Base-by-base conservation (phyloP, 257 asterid species). In the Lantana camara region DNA sequence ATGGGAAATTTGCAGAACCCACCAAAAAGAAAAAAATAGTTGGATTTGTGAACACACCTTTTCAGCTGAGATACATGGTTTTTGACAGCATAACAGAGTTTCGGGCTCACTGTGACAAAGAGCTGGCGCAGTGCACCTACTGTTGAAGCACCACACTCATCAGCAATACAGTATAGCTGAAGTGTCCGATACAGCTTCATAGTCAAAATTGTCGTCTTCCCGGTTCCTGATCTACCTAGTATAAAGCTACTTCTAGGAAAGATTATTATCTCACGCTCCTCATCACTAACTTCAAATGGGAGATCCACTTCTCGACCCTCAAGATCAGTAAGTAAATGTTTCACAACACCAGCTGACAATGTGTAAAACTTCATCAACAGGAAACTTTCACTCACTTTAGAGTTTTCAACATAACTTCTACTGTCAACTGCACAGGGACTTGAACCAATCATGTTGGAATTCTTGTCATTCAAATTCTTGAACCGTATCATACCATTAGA, bases 191-290 rank as follows among this genome's bases (percentile, higher is more conserved):
- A 77, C 34, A 88, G 46, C 66, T 85, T 88, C 89, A 77, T 75
- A 12, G 90, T 80, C 78, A 88, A 71, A 9, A 88, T 72, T 23
- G 90, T 85, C 0, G 96, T 85, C 74, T 85, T 88, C 9, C 93
- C 92, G 0, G 96, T 86, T 40, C 95, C 95, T 4, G 95, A 85
- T 56, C 96, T 71, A 5, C 96, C 96, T 11, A 85, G 56, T 47
- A 87, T 77, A 49, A 87, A 87, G 59, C 90, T 77, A 60, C 80
- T 89, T 71, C 66, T 51, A 15, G 76, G 58, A 52, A 74, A 89
- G 15, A 57, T 44, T 60, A 89, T 82, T 41, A 82, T 75, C 70
- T 77, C 84, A 30, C 73, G 66, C 74, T 88, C 93, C 68, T 85
- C 84, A 22, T 85, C 79, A 15, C 87, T 88, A 47, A 87, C 90